Base-by-base conservation (phyloP, 179 eudicot species). In the Vitellaria paradoxa region DNA sequence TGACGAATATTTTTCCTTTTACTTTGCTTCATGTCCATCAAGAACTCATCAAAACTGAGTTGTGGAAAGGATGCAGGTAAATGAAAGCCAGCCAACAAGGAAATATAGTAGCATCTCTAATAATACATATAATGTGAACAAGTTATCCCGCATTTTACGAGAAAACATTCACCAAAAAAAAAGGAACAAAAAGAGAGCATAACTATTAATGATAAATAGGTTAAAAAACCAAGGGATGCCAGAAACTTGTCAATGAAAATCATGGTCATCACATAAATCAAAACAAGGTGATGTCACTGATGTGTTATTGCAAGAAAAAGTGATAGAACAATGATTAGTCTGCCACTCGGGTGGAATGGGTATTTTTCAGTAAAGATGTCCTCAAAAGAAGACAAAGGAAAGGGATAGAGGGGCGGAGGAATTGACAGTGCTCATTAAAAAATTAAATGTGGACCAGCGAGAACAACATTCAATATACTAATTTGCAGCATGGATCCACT, bases 1-100 rank as follows among this genome's bases (percentile, higher is more conserved):
- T 95, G 99, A 65, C 98, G 99, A 80, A 95, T 91, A 82, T 89
- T 95, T 87, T 93, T 93, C 87, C 99, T 87, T 84, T 95, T 95
- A 75, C 82, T 87, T 82, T 95, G 99, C 87, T 95, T 95, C 98
- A 95, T 82, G 83, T 91, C 98, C 97, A 91, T 91, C 89, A 95
- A 86, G 83, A 93, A 95, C 12, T 91, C 97, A 80, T 95, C 96
- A 86, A 95, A 95, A 84, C 99, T 95, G 92, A 61, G 63, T 57
- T 77, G 80, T 50, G 63, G 26, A 49, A 49, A 70, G 21, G 61
- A 49, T 17, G 62, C 18, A 20, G 20, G 55, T 15, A 20, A 65
- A 76, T 37, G 61, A 9, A 40, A 3, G 15, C 50, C 62, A 61
- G 45, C 17, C 17, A 59, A 45, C n/a, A 59, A 40, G 20, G 21